Percentiles rank a stretch among this genome's conserved stretches.
These are phyloP conservation scores for Salvia miltiorrhiza DNA, from an alignment of 257 asterid species.

Conservation along the genomic window DNA sequence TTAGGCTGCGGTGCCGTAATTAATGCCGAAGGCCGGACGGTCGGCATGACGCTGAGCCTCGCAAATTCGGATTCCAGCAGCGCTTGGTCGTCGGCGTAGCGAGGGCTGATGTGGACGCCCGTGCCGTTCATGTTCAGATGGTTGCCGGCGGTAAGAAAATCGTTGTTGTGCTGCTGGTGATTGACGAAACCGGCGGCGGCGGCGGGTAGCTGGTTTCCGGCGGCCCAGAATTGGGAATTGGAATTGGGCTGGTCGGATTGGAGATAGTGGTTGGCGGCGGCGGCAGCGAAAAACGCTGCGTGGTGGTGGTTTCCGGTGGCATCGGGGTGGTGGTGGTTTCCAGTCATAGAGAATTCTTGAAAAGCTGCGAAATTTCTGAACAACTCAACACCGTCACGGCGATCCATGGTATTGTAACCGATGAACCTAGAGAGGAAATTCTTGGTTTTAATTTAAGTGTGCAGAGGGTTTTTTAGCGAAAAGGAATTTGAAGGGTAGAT, in stretches of 20 bases:
- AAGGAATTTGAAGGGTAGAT: neutral
- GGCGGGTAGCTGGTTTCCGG: neutral
- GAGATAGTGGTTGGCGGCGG: neutral
- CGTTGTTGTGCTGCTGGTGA: neutral
- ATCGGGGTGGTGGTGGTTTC: neutral
- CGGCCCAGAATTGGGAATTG: neutral
- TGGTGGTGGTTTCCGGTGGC: too few species aligned
- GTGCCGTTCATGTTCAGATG: neutral
- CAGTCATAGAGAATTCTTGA: neutral
- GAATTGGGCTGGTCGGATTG: neutral
- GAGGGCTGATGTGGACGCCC: neutral
- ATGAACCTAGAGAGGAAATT: neutral
- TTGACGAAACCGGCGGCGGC: neutral
- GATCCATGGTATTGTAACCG: slow-evolving; percentile 17
- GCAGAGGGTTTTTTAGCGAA: neutral
- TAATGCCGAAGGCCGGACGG: neutral
- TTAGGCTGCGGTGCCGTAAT: neutral
- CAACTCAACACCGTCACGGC: neutral
- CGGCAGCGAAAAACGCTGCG: neutral
- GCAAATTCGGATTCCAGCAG: slow-evolving; percentile 19
- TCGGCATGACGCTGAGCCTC: slow-evolving; percentile 19
- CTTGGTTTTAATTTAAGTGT: neutral
- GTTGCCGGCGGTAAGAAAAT: neutral
- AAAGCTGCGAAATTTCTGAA: neutral
- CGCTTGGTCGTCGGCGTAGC: neutral